These are phyloP conservation scores for Bretziella fagacearum DNA, from an alignment of 2,329 filamentous ascomycete genomes.

Conservation along the genomic window DNA sequence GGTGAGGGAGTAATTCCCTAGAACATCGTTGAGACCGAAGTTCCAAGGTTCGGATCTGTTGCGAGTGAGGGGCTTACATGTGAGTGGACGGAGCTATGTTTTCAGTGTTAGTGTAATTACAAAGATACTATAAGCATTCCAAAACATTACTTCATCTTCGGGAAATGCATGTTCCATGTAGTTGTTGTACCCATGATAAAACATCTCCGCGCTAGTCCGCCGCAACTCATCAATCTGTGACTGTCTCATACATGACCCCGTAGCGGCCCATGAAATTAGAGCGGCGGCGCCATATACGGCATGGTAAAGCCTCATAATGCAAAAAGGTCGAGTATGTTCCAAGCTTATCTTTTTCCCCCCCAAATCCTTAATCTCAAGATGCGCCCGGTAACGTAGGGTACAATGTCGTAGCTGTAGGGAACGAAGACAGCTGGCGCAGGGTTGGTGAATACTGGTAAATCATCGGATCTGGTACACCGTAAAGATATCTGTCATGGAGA, in stretches of 20 bases:
- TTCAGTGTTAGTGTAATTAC: conserved; percentile 10
- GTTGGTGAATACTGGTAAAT: conserved; percentile 8
- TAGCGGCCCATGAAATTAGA: conserved; percentile 25
- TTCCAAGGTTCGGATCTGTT: conserved; percentile 64
- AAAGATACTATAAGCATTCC: background rate
- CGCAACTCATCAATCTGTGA: conserved; percentile 38
- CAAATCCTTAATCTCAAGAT: too few relatives aligned
- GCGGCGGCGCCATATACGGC: background rate
- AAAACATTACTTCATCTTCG: conserved; percentile 56
- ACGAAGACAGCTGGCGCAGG: conserved; percentile 7
- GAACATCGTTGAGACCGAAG: conserved; percentile 80
- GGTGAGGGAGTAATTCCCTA: conserved; percentile 93
- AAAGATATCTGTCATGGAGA: background rate
- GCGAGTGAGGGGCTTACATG: conserved; percentile 69
- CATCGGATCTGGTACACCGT: conserved; percentile 9
- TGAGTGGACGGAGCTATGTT: conserved; percentile 58
- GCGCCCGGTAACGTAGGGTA: too few relatives aligned
- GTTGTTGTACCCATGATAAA: conserved; percentile 92
- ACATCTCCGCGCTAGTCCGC: conserved; percentile 55
- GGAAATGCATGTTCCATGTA: conserved; percentile 92
- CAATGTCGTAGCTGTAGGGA: conserved; percentile 4
- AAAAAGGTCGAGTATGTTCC: too few relatives aligned
- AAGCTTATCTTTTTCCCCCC: too few relatives aligned
- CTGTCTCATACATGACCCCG: conserved; percentile 35
- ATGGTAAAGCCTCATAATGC: background rate